phyloP scores from a whole-genome alignment of 2,329 filamentous ascomycete species.

The Chaetomium globosum region DNA sequence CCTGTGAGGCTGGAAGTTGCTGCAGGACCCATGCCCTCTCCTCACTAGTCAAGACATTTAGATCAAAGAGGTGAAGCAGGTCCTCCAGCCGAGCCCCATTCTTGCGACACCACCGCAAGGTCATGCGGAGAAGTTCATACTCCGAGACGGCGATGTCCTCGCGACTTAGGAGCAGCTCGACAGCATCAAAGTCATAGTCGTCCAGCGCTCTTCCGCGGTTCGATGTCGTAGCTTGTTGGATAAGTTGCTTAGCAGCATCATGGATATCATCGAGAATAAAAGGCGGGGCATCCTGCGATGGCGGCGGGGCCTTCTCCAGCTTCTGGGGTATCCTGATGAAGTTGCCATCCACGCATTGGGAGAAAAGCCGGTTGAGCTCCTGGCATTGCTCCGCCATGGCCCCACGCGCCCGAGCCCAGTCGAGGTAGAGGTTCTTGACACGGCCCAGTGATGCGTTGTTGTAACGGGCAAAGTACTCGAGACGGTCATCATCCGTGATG shows the following conservation, averaged over 20 bases:
- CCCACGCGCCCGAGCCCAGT: constrained; percentile 45
- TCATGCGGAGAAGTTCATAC: constrained; percentile 44
- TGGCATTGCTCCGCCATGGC: constrained; percentile 46
- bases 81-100: constrained; percentile 38
- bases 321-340: constrained; percentile 43
- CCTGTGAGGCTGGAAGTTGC: constrained; percentile 39
- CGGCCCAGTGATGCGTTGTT: constrained; percentile 45
- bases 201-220: constrained; percentile 14
- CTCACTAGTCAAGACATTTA: constrained; percentile 40
- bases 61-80: constrained; percentile 41
- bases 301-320: constrained; percentile 40
- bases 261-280: constrained; percentile 47
- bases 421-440: constrained; percentile 48
- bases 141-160: constrained; percentile 45
- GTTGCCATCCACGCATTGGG: constrained; percentile 48
- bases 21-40: constrained; percentile 45
- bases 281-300: constrained; percentile 28
- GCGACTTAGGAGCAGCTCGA: constrained; percentile 42
- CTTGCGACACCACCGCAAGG: constrained; percentile 42
- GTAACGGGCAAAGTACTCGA: constrained; percentile 47
- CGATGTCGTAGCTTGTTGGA: constrained; percentile 8
- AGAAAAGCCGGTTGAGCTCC: constrained; percentile 48
- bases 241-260: constrained; percentile 34
- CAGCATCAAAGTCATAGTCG: constrained; percentile 36
- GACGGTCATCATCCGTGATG: constrained; percentile 45